Evolutionary conservation across 441 rosid species (phyloP).

Genomic region (Gossypium trilobum): DNA sequence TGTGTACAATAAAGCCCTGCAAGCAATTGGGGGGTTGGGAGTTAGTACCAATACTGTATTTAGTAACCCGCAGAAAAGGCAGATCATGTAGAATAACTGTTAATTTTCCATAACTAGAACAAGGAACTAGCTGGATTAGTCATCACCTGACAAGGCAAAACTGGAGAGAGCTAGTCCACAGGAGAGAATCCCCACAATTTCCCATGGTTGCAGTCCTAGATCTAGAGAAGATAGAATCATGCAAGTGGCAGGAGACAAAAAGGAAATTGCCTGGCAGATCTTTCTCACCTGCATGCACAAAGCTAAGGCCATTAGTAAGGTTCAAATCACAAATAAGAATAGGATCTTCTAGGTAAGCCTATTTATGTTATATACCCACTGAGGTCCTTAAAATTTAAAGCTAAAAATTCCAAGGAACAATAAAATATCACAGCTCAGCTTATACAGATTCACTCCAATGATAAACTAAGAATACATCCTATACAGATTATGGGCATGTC

Average conservation of each 20-base stretch:
- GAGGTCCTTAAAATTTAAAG: not conserved
- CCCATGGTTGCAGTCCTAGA: conserved; percentile 90
- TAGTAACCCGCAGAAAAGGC: not conserved
- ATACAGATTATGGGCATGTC: not conserved
- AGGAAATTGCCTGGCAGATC: conserved; percentile 79
- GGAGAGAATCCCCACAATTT: conserved; percentile 76
- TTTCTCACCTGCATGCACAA: conserved; percentile 65
- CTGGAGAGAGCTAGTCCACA: conserved; percentile 86
- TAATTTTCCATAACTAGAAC: not conserved
- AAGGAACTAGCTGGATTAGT: conserved; percentile 10
- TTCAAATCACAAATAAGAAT: not conserved
- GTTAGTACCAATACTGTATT: not conserved
- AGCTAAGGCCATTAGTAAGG: conserved; percentile 7
- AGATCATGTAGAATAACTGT: not conserved
- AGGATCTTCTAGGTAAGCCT: not conserved
- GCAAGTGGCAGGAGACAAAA: conserved; percentile 84
- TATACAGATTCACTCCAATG: not conserved
- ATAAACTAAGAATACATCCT: not conserved
- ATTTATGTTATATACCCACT: not conserved
- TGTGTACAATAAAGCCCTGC: conserved; percentile 85
- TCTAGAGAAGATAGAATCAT: conserved; percentile 79
- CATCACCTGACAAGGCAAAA: conserved; percentile 80
- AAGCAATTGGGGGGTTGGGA: conserved; percentile 15
- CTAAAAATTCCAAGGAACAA: not conserved
- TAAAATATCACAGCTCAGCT: not conserved